Base-by-base conservation (phyloP, 164 flowering plant genomes). In the Macadamia tetraphylla region DNA sequence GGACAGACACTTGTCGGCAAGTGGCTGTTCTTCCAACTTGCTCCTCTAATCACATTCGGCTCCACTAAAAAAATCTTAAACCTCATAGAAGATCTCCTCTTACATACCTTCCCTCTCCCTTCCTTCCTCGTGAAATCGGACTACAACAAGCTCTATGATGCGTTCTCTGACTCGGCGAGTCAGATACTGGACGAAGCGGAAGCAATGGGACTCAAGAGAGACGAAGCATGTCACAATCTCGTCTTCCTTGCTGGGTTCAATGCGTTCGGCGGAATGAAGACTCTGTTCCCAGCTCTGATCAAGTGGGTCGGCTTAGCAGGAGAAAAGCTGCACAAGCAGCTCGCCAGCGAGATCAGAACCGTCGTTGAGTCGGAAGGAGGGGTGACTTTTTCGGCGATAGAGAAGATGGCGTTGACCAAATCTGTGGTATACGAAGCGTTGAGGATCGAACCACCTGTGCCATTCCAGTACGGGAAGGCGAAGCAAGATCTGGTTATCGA, bases 361-460 rank as follows among this genome's bases (percentile, higher is more conserved):
- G 79, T 71, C 2, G 84, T 82, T 3, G 70, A 70, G 35, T 46
- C 62, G 0, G 72, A 69, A 9, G 85, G 83, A 3, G 77, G 77
- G 60, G 74, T 83, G 14, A 81, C 82, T 0, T 17, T 80, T 0
- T n/a, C 75, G 1, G 76, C 81, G 0, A 10, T 88, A 42, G 81
- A 81, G 17, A 73, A 79, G 70, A 79, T 88, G 90, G 31, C 62
- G 77, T 60, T 53, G 6, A 53, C 18, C 3, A 53, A 53, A 5
- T 53, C 57, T n/a, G 57, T 17, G 15, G 57, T 53, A 5, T 53
- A 14, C 57, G 57, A 53, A n/a, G 18, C 57, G 6, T 14, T 53
- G n/a, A 13, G 57, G 57, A 80, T 88, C 6, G 87, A 85, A 10
- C 93, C 90, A 1, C 85, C 88, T 14, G 86, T 88, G 1, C 75